phyloP scores from a whole-genome alignment of 371 early-diverging fungal genomes.

The Blakeslea trispora region DNA sequence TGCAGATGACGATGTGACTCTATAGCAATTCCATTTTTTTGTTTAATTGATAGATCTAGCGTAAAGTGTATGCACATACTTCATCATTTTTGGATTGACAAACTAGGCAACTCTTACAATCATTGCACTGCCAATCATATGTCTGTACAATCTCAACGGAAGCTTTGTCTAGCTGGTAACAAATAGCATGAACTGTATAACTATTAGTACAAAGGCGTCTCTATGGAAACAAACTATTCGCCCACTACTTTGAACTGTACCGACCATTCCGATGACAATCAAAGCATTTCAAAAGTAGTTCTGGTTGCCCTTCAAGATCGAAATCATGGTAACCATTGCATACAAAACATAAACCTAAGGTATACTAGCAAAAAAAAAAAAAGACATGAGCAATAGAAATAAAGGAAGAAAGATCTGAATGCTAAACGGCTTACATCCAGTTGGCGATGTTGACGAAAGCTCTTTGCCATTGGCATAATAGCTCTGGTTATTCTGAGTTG shows the following conservation, averaged over 20 bases:
- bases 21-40: no score
- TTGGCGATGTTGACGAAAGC: no score
- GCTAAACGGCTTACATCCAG: no score
- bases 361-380: conserved; percentile 31
- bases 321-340: conserved; percentile 34
- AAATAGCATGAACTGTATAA: conserved; percentile 34
- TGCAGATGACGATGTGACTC: conserved; percentile 39
- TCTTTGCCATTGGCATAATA: no score
- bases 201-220: background rate
- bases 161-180: conserved; percentile 28
- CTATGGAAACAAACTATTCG: background rate
- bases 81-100: conserved; percentile 42
- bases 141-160: conserved; percentile 32
- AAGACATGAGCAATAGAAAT: background rate
- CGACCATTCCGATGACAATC: conserved; percentile 47
- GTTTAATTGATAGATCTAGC: no score
- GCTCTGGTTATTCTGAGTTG: no score
- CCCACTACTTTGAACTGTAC: conserved; percentile 15
- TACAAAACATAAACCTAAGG: conserved; percentile 31
- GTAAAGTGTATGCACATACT: no score
- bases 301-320: conserved; percentile 20
- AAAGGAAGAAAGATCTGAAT: no score
- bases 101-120: conserved; percentile 43
- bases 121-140: conserved; percentile 52
- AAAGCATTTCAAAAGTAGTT: conserved; percentile 26